Evolutionary conservation across 371 early-diverging fungal species (phyloP).

Genomic region (Nosema muscidifuracis): DNA sequence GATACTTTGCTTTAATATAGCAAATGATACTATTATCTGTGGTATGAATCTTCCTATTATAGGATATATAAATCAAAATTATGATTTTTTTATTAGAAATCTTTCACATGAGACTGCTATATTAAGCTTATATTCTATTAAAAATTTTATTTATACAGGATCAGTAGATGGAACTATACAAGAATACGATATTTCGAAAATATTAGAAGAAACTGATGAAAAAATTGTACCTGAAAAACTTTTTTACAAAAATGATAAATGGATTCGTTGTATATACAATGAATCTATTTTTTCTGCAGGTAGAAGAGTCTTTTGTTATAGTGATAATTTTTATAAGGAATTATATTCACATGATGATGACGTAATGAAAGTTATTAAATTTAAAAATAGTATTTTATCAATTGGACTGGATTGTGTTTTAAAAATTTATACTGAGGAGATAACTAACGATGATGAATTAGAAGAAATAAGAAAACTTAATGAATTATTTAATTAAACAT

Average conservation of each 20-base stretch:
- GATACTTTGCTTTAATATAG: conserved; percentile 15
- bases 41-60: conserved; percentile 18
- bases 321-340: conserved; percentile 11
- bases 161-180: conserved; percentile 33
- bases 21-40: conserved; percentile 1
- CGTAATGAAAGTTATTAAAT: conserved; percentile 13
- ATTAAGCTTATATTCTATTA: conserved; percentile 2
- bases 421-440: background rate
- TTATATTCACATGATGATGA: conserved; percentile 37
- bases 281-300: conserved; percentile 31
- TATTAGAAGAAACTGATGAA: conserved; percentile 3
- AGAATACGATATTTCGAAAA: background rate
- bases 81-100: background rate
- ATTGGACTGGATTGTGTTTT: conserved; percentile 38
- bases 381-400: conserved; percentile 29
- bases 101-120: conserved; percentile 25
- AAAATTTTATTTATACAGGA: conserved; percentile 19
- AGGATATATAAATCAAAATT: background rate
- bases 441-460: background rate
- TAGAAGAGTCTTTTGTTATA: conserved; percentile 20
- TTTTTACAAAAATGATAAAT: conserved; percentile 12
- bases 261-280: conserved; percentile 30
- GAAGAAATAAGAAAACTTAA: background rate
- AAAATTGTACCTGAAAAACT: background rate
- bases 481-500: too few species aligned